These are phyloP conservation scores for Leucosporidium yakuticum DNA, from an alignment of 768 basidiomycete genomes.

Conservation along the genomic window DNA sequence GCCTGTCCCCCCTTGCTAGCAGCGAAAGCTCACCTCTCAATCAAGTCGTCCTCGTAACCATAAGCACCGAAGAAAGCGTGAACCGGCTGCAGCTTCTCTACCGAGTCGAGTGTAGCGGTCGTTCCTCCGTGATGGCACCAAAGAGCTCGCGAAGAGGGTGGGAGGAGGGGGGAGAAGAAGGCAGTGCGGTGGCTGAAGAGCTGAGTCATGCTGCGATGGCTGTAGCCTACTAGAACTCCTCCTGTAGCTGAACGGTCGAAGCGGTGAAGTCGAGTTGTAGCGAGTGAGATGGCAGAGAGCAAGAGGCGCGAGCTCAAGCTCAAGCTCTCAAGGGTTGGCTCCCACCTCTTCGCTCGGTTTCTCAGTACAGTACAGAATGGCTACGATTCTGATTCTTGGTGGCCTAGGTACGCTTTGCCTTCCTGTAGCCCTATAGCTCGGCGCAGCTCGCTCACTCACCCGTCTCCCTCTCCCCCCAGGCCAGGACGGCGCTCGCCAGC, in stretches of 20 bases:
- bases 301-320: too few species aligned
- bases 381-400: slow-evolving; percentile 25
- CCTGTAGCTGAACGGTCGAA: too few species aligned
- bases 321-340: too few species aligned
- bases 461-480: neutral
- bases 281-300: too few species aligned
- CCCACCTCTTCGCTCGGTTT: too few species aligned
- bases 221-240: too few species aligned
- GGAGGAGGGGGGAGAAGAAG: neutral
- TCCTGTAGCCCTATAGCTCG: neutral
- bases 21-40: neutral
- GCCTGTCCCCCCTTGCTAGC: neutral
- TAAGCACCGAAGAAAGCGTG: neutral
- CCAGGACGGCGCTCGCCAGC: slow-evolving; percentile 19
- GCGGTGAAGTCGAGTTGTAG: too few species aligned
- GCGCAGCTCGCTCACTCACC: neutral
- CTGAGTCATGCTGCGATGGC: neutral
- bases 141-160: neutral
- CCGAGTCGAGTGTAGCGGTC: neutral
- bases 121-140: neutral
- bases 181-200: neutral
- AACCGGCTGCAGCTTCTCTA: neutral
- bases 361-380: slow-evolving; percentile 6
- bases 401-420: slow-evolving; percentile 14
- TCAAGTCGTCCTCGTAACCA: neutral